These are phyloP conservation scores for Metarhizium brunneum DNA, from an alignment of 2,329 filamentous ascomycete genomes.

Conservation along the genomic window DNA sequence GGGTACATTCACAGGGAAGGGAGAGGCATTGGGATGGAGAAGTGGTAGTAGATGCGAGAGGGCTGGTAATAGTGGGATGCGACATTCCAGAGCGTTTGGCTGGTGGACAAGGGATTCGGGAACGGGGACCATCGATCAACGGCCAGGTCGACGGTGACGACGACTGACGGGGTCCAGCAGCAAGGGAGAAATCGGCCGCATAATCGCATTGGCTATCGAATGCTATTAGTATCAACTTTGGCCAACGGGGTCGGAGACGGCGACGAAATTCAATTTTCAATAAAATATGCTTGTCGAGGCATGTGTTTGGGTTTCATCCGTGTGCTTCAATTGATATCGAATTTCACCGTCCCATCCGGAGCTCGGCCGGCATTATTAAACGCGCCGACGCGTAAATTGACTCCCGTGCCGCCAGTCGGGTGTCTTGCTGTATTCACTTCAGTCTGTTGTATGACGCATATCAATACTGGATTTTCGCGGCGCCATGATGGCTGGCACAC, in stretches of 20 bases:
- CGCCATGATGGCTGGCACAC: too few species aligned
- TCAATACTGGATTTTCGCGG: too few species aligned
- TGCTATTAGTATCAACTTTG: background rate
- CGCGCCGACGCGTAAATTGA: background rate
- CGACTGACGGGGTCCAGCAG: background rate
- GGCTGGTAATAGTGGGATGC: constrained; percentile 6
- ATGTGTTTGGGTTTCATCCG: background rate
- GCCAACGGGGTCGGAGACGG: background rate
- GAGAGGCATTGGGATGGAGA: constrained; percentile 1
- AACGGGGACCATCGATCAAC: background rate
- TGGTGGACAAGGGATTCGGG: background rate
- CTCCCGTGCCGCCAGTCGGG: background rate
- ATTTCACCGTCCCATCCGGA: background rate
- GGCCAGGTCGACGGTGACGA: background rate
- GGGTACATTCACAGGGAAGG: constrained; percentile 8
- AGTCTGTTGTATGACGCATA: too few species aligned
- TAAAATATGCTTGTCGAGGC: background rate
- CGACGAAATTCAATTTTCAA: constrained; percentile 3
- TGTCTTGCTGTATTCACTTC: background rate
- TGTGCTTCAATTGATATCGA: background rate
- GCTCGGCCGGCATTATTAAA: background rate
- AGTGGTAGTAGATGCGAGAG: background rate
- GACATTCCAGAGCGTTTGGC: constrained; percentile 7
- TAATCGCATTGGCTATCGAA: too few species aligned
- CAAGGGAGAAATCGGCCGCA: background rate